Conservation (phyloP, 345 rosid genomes). For the Durio zibethinus region DNA sequence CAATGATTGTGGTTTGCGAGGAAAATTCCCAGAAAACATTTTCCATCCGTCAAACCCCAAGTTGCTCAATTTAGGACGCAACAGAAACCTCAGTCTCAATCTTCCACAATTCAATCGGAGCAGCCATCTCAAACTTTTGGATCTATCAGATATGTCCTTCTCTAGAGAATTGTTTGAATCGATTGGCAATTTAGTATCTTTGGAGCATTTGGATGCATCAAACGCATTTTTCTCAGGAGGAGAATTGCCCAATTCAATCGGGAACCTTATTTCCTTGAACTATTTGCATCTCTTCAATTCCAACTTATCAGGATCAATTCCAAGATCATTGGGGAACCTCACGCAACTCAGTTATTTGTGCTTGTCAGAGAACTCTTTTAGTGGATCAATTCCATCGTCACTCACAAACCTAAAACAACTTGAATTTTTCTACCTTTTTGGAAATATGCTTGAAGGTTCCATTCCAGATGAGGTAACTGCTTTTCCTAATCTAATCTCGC, state of each 20-base stretch:
- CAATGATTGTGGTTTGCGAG: not conserved
- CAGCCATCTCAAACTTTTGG: not conserved
- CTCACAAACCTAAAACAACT: not conserved
- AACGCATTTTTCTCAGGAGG: too few species aligned
- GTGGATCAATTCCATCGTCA: not conserved
- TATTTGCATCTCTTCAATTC: not conserved
- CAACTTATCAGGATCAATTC: not conserved
- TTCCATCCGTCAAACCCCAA: not conserved
- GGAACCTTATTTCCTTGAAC: not conserved
- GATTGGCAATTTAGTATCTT: not conserved
- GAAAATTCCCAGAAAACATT: not conserved
- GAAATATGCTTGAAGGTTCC: too few species aligned
- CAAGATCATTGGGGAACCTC: not conserved
- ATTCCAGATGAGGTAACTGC: too few species aligned
- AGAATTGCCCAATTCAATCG: not conserved
- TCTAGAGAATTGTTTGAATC: not conserved
- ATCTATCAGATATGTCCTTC: not conserved
- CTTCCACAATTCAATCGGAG: constrained; percentile 3
- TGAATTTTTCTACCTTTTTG: too few species aligned
- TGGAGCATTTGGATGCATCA: not conserved
- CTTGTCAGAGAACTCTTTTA: not conserved
- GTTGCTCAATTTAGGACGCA: not conserved
- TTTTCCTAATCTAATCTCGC: too few species aligned
- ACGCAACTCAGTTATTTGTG: too few species aligned
- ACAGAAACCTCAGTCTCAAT: not conserved